A percentile compares a stretch with the other conserved stretches of the same genome.
Conservation (phyloP, 805 yeast species). For the Grigorovia humatica region DNA sequence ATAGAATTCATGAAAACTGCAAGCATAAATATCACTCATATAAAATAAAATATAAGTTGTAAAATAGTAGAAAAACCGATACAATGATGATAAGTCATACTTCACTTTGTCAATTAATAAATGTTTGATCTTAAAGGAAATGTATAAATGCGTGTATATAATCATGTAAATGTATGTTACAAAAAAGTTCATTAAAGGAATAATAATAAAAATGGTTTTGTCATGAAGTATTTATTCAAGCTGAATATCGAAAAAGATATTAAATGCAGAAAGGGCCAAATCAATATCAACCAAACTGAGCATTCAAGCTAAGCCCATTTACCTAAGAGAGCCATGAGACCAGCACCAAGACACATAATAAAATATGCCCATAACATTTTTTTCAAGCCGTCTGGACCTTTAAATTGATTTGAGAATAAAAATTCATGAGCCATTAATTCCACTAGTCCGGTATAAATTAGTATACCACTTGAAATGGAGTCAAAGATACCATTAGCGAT, state of each 20-base stretch:
- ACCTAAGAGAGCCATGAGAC: slow-evolving; percentile 64
- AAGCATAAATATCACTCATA: background rate
- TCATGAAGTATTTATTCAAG: background rate
- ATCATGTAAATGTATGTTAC: background rate
- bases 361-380: slow-evolving; percentile 37
- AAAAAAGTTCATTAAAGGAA: background rate
- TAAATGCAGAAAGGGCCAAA: background rate
- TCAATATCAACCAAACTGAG: no score
- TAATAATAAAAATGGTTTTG: background rate
- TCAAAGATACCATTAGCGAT: slow-evolving; percentile 67
- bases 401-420: slow-evolving; percentile 50
- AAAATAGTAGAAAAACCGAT: no score
- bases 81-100: no score
- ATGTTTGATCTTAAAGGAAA: no score
- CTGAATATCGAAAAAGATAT: background rate
- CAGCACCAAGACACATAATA: slow-evolving; percentile 46
- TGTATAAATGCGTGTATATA: background rate
- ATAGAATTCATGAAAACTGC: background rate
- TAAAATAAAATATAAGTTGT: background rate
- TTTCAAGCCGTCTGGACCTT: slow-evolving; percentile 44
- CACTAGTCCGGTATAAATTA: slow-evolving; percentile 66
- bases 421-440: slow-evolving; percentile 72
- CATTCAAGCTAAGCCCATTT: slow-evolving; percentile 49
- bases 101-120: no score
- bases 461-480: slow-evolving; percentile 66